Evolutionary conservation across 225 moss, liverwort and hornwort genomes (phyloP).

Genomic region (Marchantia polymorpha): DNA sequence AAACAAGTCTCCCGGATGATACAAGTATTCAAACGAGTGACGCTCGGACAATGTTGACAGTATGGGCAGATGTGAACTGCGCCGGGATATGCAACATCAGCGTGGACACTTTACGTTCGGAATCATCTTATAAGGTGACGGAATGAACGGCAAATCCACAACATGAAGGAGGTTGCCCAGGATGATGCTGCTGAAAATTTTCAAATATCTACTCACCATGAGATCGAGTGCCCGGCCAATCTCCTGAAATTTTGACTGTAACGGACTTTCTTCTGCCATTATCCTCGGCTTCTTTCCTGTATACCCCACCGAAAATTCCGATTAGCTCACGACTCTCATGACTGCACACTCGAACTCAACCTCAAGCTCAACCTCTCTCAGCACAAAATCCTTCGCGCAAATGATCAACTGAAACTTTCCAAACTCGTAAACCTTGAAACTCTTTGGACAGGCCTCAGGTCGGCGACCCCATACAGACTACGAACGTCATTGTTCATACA

Average conservation of each 20-base stretch:
- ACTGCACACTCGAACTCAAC: background rate
- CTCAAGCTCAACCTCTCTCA: background rate
- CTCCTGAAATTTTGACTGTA: slow-evolving; percentile 23
- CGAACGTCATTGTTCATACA: too few species aligned
- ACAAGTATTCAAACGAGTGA: too few species aligned
- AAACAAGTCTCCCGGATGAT: too few species aligned
- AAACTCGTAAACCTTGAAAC: background rate
- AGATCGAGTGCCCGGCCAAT: slow-evolving; percentile 32
- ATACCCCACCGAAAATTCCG: background rate
- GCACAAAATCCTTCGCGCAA: background rate
- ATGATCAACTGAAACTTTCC: background rate
- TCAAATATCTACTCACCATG: slow-evolving; percentile 22
- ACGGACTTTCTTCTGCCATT: slow-evolving; percentile 13
- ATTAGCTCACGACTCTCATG: background rate
- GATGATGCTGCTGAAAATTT: background rate
- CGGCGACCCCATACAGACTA: background rate
- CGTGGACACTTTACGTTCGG: too few species aligned
- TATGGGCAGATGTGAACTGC: background rate
- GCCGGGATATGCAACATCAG: background rate
- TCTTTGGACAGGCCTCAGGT: background rate
- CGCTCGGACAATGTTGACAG: background rate
- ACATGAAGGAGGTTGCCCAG: background rate
- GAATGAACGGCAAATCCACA: background rate
- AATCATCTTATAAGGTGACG: background rate
- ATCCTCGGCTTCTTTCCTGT: slow-evolving; percentile 36